Evolutionary conservation across 2,329 filamentous ascomycete species (phyloP), one percentile per base, ranked within the genome.

Genomic region (Phymatotrichopsis omnivora): DNA sequence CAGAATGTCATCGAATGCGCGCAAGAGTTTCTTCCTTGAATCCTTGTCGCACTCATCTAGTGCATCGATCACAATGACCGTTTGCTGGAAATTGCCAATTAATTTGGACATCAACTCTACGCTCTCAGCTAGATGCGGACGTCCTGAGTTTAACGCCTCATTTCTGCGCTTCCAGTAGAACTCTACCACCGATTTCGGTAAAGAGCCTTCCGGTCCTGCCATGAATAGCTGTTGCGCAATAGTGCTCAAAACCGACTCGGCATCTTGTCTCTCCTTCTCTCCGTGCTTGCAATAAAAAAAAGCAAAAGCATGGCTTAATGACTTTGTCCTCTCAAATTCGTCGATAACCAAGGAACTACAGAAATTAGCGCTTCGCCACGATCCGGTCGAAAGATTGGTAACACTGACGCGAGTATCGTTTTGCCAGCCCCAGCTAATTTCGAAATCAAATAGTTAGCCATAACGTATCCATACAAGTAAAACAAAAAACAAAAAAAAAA

Each of bases 41-140:
- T 39, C 23, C 7, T n/a, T 7, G 14, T 48, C 38, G 20, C 36
- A 33, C 35, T 51, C 47, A 17, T 51, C 47, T 8, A 51, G 36
- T 8, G 47, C 47, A 17, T 51, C 45, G 16, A 51, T 48, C 24
- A 39, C 24, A 34, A 51, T 48, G 4, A 35, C 34, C 3, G 47
- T 51, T n/a, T 42, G 31, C 1, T 31, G 31, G 29, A 47, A 51
- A 8, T 47, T 6, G 16, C 47, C 2, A 14, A 57, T 44, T 19
- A 63, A 45, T 32, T 57, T 38, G 17, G 60, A n/a, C 20, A 63
- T 56, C 6, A 59, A 28, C 7, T 38, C 32, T 5, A 10, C 10
- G 25, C 30, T 29, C 33, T 47, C 47, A 7, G 29, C 5, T 3
- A 50, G 35, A 3, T 14, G 11, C 25, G 47, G 17, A n/a, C n/a